These are phyloP conservation scores for Canariomyces notabilis DNA, from an alignment of 2,329 filamentous ascomycete species.

Conservation along the genomic window DNA sequence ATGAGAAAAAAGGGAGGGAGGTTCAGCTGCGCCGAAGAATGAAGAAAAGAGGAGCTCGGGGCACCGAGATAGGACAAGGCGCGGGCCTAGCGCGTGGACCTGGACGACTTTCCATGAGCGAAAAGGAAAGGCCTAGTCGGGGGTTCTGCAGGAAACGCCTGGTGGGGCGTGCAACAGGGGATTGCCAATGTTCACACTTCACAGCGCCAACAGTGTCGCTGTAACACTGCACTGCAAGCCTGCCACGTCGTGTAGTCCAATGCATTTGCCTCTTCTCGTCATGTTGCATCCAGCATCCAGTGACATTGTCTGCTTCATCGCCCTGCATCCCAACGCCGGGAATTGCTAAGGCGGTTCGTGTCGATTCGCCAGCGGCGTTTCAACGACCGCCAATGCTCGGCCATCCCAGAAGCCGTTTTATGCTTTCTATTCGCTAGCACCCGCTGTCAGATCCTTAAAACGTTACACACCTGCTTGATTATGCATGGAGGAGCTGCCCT, in stretches of 20 bases:
- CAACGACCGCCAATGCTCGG: background rate
- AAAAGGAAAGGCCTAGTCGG: background rate
- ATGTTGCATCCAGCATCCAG: constrained; percentile 9
- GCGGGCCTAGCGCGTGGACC: constrained; percentile 12
- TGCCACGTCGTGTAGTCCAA: background rate
- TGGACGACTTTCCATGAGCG: constrained; percentile 4
- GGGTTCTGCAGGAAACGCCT: background rate
- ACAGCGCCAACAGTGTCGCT: too few relatives aligned
- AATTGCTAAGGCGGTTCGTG: constrained; percentile 3
- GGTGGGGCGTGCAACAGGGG: constrained; percentile 1
- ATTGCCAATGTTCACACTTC: too few relatives aligned
- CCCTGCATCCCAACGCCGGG: background rate
- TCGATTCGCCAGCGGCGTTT: constrained; percentile 9
- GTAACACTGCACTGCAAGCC: too few relatives aligned
- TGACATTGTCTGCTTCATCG: background rate
- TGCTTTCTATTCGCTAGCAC: constrained; percentile 2
- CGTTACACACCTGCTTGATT: background rate
- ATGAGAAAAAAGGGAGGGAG: constrained; percentile 3
- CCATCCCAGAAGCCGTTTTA: background rate
- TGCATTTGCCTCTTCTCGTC: background rate
- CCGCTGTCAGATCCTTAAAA: background rate
- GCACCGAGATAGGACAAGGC: constrained; percentile 10
- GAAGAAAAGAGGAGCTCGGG: constrained; percentile 17
- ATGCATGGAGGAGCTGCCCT: background rate
- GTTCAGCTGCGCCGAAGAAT: constrained; percentile 8